Evolutionary conservation across 306 rosid species (phyloP), one percentile per base, ranked within the genome.

Genomic region (Vicia villosa): DNA sequence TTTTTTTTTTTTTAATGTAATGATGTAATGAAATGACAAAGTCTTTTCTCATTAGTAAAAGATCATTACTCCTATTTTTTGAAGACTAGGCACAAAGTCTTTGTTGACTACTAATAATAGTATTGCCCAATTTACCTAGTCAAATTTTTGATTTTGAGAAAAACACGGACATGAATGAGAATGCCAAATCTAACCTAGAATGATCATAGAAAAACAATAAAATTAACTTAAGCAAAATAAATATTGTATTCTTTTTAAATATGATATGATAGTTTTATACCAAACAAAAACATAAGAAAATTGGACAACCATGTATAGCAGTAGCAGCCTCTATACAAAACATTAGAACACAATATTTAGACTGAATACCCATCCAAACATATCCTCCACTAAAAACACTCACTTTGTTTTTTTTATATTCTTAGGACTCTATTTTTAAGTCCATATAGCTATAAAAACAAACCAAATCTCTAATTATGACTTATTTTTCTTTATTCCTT

Each of bases 321-420:
- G 46, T 41, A 41, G 57, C 72, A 85, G 76, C 81, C 74, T 82
- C 77, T 66, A 63, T 50, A 73, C 84, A 82, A 69, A 65, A 46
- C 67, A 82, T 10, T 38, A 63, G 73, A 41, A 58, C 36, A 66
- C 60, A 79, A 43, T 47, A 14, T 40, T 69, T 45, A 69, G 78
- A 69, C 59, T 73, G 56, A 47, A 75, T 71, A 78, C 4, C 4
- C 32, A 28, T 60, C 28, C 80, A 50, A 20, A 51, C 47, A 17
- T 74, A 17, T 74, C 61, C 71, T 54, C 13, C 41, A 63, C 67
- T 54, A 55, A 40, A 66, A 22, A 69, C 34, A 58, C 69, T 28
- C 58, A 55, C 63, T 47, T 66, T 74, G 72, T 52, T 43, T 60
- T 24, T n/a, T 16, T 32, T 30, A 30, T 61, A 59, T 36, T 56